Base-by-base conservation (phyloP, 352 stramenopile species). In the Aphanomyces euteiches region DNA sequence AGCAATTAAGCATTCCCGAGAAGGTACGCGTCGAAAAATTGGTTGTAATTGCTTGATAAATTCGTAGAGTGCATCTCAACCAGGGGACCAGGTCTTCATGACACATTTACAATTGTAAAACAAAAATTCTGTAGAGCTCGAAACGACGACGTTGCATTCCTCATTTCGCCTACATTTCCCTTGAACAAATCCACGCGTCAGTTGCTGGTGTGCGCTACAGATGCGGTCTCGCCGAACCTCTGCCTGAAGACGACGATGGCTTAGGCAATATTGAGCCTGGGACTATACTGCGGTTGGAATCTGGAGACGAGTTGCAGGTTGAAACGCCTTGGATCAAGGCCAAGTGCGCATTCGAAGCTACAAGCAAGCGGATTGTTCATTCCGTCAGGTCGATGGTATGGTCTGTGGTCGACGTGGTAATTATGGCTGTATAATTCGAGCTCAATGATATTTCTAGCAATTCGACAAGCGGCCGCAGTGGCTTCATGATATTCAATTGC, bases 401-500 rank as follows among this genome's bases (percentile, higher is more conserved):
- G 64, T 21, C n/a, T 10, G n/a, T 70, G 34, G 54, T 70, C 4
- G 43, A 54, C 5, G 3, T 19, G 8, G 64, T 70, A 61, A 28
- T 28, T 28, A 28, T 28, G 28, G 28, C 28, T 28, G 28, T 28
- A 28, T 28, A 28, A 28, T 28, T 28, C 2, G 28, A 2, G 47
- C n/a, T 37, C 17, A 34, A 37, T 41, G 5, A 59, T 3, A 17
- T 7, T 28, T 19, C 21, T 66, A 66, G 57, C 17, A n/a, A n/a
- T 4, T 17, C 37, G 64, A 70, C 58, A 39, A 41, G 17, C 58
- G 80, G 7, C 76, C 74, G 0, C 71, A 73, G 39, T 93, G 85
- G 85, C 70, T 92, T 45, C 71, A 79, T 7, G 79, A 84, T 36
- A 48, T 93, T 5, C 69, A 82, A 48, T 80, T 75, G 4, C 82